phyloP scores from a whole-genome alignment of 2,329 filamentous ascomycete genomes.

The Zalaria obscura region DNA sequence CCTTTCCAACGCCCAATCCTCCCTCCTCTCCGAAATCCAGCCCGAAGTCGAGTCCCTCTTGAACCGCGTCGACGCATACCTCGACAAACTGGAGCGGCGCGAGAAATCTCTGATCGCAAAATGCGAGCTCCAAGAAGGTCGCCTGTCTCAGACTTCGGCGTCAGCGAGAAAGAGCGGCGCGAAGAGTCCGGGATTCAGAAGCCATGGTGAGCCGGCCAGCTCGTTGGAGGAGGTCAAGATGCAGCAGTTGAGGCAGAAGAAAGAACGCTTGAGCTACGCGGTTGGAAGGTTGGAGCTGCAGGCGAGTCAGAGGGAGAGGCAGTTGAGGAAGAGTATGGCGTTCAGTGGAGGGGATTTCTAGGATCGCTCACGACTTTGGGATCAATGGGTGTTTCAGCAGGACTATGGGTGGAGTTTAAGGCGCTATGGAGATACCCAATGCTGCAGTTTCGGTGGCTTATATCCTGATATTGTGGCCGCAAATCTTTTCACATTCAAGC shows the following conservation, averaged over 20 bases:
- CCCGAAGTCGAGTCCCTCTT: slow-evolving; percentile 71
- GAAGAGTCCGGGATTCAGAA: slow-evolving; percentile 4
- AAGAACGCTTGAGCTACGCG: slow-evolving; percentile 73
- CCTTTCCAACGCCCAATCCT: slow-evolving; percentile 66
- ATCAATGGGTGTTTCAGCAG: neutral
- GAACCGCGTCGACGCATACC: slow-evolving; percentile 65
- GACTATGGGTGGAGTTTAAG: neutral
- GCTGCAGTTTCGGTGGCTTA: too few species aligned
- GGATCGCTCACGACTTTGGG: neutral
- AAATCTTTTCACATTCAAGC: too few species aligned
- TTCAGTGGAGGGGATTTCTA: slow-evolving; percentile 1
- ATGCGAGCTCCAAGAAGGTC: slow-evolving; percentile 68
- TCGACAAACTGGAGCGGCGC: slow-evolving; percentile 68
- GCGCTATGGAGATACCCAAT: too few species aligned
- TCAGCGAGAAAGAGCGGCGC: slow-evolving; percentile 4
- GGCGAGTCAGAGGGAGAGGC: slow-evolving; percentile 60
- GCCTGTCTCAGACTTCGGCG: slow-evolving; percentile 28
- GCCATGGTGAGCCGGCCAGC: slow-evolving; percentile 16
- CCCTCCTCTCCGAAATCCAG: slow-evolving; percentile 77
- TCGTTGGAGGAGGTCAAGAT: slow-evolving; percentile 42
- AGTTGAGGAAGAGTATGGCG: slow-evolving; percentile 61
- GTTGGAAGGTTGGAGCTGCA: slow-evolving; percentile 77
- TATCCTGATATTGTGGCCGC: too few species aligned
- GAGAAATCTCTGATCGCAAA: slow-evolving; percentile 75
- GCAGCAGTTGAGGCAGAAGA: slow-evolving; percentile 61